Evolutionary conservation across 345 rosid species (phyloP), one percentile per base, ranked within the genome.

Genomic region (Balakata baccata): DNA sequence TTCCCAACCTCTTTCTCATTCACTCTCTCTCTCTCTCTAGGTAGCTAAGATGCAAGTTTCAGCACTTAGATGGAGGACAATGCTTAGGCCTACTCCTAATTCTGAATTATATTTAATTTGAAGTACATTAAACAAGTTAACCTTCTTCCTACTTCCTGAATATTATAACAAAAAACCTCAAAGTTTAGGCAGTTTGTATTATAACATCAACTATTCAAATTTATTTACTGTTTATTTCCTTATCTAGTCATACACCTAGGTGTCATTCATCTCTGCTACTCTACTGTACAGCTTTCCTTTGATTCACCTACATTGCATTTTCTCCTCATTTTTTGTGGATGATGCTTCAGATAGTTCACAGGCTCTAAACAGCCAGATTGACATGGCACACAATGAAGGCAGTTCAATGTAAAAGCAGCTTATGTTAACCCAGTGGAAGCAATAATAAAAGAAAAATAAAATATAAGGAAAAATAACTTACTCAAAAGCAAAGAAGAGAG

Each of bases 401-500:
- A 71, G 14, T 56, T 71, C 57, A 29, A 60, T 29, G 10, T n/a
- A 38, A 62, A 52, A 20, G 14, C 34, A 11, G 0, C 10, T 6
- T 11, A 16, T 29, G n/a, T 16, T 1, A 50, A 67, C n/a, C 57
- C 7, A 57, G 17, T 18, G 23, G 45, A 23, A 74, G 18, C 22
- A 34, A 70, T 3, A 49, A 17, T 6, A 17, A 65, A 39, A 12
- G 64, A 56, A n/a, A n/a, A 39, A 52, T 20, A n/a, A 56, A 64
- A 38, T 4, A 70, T 8, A 16, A 72, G 29, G 34, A 20, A 16
- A 47, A 50, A 70, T 46, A 20, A 81, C 98, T 89, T 85, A 95
- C 98, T 95, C 99, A 70, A 95, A 95, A 1, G 99, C 84, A 80
- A 95, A 92, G 89, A 95, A 90, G 69, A 95, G 89, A 43, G 99